These are phyloP conservation scores for Lepiota brunneoincarnata DNA, from an alignment of 768 basidiomycete species.

Conservation along the genomic window DNA sequence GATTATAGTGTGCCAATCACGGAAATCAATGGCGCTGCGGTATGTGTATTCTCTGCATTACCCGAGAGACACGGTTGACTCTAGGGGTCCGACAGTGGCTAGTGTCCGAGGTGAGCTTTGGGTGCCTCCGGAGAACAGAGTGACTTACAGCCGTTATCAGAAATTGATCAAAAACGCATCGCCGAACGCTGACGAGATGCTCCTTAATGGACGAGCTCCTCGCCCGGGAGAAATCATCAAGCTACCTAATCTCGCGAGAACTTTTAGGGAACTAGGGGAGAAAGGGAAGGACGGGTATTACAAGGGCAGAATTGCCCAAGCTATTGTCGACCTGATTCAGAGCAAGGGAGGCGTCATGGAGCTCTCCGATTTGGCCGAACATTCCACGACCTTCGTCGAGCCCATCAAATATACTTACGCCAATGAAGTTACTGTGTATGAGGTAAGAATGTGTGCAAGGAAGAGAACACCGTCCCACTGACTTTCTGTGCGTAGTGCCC, in stretches of 20 bases:
- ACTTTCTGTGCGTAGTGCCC: slow-evolving; percentile 64
- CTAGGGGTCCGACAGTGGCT: slow-evolving; percentile 42
- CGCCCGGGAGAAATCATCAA: slow-evolving; percentile 81
- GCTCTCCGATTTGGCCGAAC: slow-evolving; percentile 86
- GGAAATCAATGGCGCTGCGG: slow-evolving; percentile 67
- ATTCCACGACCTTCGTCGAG: slow-evolving; percentile 75
- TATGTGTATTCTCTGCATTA: slow-evolving; percentile 22
- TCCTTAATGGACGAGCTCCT: slow-evolving; percentile 81
- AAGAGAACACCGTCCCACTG: slow-evolving; percentile 3
- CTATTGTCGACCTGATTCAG: slow-evolving; percentile 82
- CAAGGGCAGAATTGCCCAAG: slow-evolving; percentile 85
- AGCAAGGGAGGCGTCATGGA: slow-evolving; percentile 92
- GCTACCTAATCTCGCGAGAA: slow-evolving; percentile 78
- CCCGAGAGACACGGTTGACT: background rate
- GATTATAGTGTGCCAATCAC: slow-evolving; percentile 77
- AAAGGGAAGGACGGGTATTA: slow-evolving; percentile 94
- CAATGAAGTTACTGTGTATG: slow-evolving; percentile 84
- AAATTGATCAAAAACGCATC: slow-evolving; percentile 78
- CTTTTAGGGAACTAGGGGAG: slow-evolving; percentile 76
- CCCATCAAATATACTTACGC: slow-evolving; percentile 92
- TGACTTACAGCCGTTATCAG: slow-evolving; percentile 24
- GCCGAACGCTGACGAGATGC: slow-evolving; percentile 83
- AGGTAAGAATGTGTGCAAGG: slow-evolving; percentile 44
- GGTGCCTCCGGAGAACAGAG: background rate
- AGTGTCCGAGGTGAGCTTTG: slow-evolving; percentile 46